phyloP scores from a whole-genome alignment of 2,329 filamentous ascomycete species.

The Neonectria coccinea region DNA sequence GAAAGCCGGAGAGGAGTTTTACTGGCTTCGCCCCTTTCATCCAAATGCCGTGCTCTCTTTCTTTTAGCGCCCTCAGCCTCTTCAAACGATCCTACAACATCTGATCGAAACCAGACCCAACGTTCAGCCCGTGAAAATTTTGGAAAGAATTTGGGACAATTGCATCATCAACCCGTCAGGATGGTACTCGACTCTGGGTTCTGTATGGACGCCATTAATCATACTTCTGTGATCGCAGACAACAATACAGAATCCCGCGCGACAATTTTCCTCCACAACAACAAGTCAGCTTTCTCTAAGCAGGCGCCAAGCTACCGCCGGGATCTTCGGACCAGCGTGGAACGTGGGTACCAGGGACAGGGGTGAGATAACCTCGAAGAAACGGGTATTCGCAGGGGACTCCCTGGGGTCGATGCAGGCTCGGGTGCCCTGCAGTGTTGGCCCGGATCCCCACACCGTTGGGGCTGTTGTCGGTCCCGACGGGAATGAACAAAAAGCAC shows the following conservation, averaged over 20 bases:
- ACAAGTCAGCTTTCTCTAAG: constrained; percentile 34
- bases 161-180: background rate
- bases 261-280: constrained; percentile 4
- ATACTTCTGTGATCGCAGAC: constrained; percentile 14
- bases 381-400: constrained; percentile 11
- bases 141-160: background rate
- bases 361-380: constrained; percentile 21
- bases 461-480: constrained; percentile 44
- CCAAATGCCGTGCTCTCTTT: constrained; percentile 28
- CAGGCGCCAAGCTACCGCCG: constrained; percentile 33
- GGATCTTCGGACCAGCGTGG: constrained; percentile 40
- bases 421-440: constrained; percentile 21
- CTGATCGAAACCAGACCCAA: background rate
- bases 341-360: constrained; percentile 42
- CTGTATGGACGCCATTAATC: background rate
- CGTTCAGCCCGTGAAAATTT: no score
- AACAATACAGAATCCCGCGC: constrained; percentile 2
- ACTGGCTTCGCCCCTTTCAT: constrained; percentile 29
- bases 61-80: constrained; percentile 16
- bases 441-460: constrained; percentile 42
- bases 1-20: constrained; percentile 35
- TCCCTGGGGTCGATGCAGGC: constrained; percentile 28
- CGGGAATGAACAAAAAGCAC: constrained; percentile 39
- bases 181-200: background rate
- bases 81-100: constrained; percentile 2